phyloP scores from a whole-genome alignment of 306 rosid genomes.

The Adenanthera pavonina region DNA sequence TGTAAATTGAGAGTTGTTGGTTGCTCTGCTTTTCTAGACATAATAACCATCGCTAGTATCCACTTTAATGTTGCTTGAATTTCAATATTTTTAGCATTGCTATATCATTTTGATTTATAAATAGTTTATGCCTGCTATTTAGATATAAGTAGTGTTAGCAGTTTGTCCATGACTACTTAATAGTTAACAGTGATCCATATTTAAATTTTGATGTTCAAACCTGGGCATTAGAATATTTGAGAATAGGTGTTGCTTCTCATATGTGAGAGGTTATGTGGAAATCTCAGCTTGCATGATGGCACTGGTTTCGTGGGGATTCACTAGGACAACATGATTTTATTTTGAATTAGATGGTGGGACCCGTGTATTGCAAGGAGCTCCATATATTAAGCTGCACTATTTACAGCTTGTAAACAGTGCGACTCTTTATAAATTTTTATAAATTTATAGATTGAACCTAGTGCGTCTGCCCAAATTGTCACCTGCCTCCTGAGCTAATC shows the following conservation, averaged over 20 bases:
- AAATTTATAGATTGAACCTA: neutral
- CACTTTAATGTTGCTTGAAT: constrained; percentile 15
- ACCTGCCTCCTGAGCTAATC: neutral
- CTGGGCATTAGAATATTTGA: neutral
- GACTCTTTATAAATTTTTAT: too few species aligned
- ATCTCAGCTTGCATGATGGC: neutral
- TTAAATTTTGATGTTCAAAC: neutral
- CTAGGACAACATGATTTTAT: neutral
- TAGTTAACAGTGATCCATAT: neutral
- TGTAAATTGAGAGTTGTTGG: constrained; percentile 1
- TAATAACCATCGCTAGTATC: neutral
- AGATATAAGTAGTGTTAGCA: neutral
- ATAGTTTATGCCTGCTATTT: constrained; percentile 1
- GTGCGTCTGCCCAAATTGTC: neutral
- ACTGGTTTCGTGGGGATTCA: neutral
- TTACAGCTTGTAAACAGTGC: too few species aligned
- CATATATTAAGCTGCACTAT: too few species aligned
- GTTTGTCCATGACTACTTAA: neutral
- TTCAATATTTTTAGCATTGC: constrained; percentile 7
- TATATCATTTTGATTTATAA: neutral
- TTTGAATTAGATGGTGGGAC: neutral
- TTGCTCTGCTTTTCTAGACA: constrained; percentile 4
- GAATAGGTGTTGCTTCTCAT: neutral
- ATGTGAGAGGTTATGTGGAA: neutral
- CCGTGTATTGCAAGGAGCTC: too few species aligned